Conservation (phyloP, 1,284 basidiomycete genomes). For the Xerocomus amazonicus region DNA sequence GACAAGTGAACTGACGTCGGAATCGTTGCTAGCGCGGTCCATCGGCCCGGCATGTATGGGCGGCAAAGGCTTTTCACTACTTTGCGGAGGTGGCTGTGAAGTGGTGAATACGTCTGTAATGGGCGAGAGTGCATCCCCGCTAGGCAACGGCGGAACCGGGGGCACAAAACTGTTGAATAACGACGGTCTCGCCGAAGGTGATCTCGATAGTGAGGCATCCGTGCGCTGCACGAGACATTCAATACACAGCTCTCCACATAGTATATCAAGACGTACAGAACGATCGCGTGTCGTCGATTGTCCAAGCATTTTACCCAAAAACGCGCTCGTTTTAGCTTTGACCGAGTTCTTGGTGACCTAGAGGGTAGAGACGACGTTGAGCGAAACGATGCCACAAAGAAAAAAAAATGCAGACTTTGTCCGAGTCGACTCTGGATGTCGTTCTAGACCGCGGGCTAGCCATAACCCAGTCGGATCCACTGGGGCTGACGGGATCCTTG, state of each 20-base stretch:
- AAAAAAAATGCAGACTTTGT: conserved; percentile 39
- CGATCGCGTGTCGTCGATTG: conserved; percentile 61
- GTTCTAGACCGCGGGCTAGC: conserved; percentile 40
- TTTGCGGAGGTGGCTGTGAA: conserved; percentile 31
- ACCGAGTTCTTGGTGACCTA: conserved; percentile 59
- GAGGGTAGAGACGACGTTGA: conserved; percentile 1
- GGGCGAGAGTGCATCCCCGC: conserved; percentile 39
- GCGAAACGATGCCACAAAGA: neutral
- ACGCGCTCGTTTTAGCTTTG: conserved; percentile 70
- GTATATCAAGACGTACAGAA: conserved; percentile 49
- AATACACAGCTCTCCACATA: conserved; percentile 11
- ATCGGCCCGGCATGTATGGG: conserved; percentile 42
- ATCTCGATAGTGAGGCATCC: conserved; percentile 25
- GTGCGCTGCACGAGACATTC: conserved; percentile 41
- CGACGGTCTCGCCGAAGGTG: conserved; percentile 27
- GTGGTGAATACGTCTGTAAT: conserved; percentile 52
- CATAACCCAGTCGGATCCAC: conserved; percentile 52
- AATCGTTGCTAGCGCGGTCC: conserved; percentile 40
- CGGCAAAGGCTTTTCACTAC: conserved; percentile 57
- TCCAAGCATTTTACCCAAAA: conserved; percentile 73
- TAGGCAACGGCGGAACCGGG: conserved; percentile 68
- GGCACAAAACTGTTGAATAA: conserved; percentile 54
- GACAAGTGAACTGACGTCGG: conserved; percentile 53
- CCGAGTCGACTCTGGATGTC: conserved; percentile 41
- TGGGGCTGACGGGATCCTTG: conserved; percentile 30